A percentile compares a stretch with the other conserved stretches of the same genome.
Conservation (phyloP, 352 stramenopile species). For the Pythium brachiatum region DNA sequence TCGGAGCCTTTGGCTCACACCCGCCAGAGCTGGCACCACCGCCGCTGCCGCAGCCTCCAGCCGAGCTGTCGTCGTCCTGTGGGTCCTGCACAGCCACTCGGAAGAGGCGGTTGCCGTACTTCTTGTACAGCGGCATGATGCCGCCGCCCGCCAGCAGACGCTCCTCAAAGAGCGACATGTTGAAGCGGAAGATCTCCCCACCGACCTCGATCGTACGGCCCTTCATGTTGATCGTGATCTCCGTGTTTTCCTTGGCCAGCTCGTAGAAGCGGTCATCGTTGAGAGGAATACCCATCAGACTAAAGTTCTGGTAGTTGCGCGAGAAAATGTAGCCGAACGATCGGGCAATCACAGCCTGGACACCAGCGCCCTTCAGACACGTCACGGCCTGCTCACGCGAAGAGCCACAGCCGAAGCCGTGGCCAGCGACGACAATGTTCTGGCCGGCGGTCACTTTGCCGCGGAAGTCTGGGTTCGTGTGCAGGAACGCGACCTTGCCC, state of each 20-base stretch:
- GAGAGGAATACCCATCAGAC: conserved; percentile 76
- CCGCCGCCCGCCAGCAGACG: conserved; percentile 71
- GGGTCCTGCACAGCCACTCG: conserved; percentile 78
- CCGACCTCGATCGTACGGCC: conserved; percentile 77
- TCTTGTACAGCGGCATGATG: conserved; percentile 87
- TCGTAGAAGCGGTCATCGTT: conserved; percentile 82
- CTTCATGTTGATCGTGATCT: conserved; percentile 83
- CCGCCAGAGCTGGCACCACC: conserved; percentile 22
- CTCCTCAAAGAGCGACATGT: conserved; percentile 88
- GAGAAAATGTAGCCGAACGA: conserved; percentile 89
- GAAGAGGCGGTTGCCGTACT: conserved; percentile 84
- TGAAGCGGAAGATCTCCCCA: conserved; percentile 76
- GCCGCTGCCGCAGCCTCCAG: conserved; percentile 35
- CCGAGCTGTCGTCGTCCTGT: conserved; percentile 9
- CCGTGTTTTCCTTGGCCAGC: conserved; percentile 63
- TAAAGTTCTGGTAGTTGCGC: conserved; percentile 88
- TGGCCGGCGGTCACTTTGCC: conserved; percentile 74
- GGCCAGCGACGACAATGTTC: conserved; percentile 72
- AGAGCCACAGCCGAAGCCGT: conserved; percentile 82
- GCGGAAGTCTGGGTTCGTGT: conserved; percentile 86
- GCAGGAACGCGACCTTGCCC: conserved; percentile 79
- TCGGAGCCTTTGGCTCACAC: conserved; percentile 39
- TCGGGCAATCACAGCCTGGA: conserved; percentile 77
- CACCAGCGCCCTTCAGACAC: conserved; percentile 72
- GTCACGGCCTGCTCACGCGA: conserved; percentile 85